Evolutionary conservation across 768 basidiomycete species (phyloP).

Genomic region (Pholiota conissans): DNA sequence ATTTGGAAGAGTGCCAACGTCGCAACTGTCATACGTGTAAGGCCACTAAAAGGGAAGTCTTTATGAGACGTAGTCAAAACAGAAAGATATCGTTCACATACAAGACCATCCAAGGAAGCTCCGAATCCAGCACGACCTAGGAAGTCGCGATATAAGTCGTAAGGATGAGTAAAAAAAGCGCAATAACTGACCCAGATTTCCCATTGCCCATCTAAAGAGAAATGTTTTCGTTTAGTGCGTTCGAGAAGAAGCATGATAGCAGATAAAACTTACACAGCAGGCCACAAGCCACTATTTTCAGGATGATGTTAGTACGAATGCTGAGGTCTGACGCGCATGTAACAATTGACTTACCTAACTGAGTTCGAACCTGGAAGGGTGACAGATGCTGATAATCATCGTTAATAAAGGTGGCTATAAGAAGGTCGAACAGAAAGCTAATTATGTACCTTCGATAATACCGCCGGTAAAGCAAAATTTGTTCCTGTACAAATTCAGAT

Average conservation of each 20-base stretch:
- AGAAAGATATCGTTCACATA: slow-evolving; percentile 26
- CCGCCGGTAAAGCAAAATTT: slow-evolving; percentile 75
- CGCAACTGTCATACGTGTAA: slow-evolving; percentile 72
- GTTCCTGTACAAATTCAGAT: slow-evolving; percentile 24
- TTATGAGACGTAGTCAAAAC: not conserved
- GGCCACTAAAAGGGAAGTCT: slow-evolving; percentile 48
- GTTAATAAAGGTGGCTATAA: not conserved
- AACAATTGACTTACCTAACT: slow-evolving; percentile 21
- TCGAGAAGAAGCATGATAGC: not conserved
- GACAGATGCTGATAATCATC: slow-evolving; percentile 24
- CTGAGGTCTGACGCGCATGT: not conserved
- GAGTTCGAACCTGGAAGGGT: slow-evolving; percentile 32
- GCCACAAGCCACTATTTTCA: slow-evolving; percentile 35
- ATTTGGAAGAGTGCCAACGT: slow-evolving; percentile 78
- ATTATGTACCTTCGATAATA: slow-evolving; percentile 41
- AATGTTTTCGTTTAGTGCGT: not conserved
- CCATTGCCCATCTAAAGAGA: slow-evolving; percentile 42
- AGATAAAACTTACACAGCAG: slow-evolving; percentile 34
- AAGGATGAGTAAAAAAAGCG: not conserved
- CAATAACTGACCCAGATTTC: slow-evolving; percentile 44
- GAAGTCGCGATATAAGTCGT: slow-evolving; percentile 9
- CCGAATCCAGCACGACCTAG: slow-evolving; percentile 71
- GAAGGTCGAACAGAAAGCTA: not conserved
- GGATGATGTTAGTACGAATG: not conserved
- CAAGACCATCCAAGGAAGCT: slow-evolving; percentile 65